Percentiles rank a stretch among this genome's conserved stretches.
Evolutionary conservation across 768 basidiomycete species (phyloP).

Genomic region (Russula compacta): DNA sequence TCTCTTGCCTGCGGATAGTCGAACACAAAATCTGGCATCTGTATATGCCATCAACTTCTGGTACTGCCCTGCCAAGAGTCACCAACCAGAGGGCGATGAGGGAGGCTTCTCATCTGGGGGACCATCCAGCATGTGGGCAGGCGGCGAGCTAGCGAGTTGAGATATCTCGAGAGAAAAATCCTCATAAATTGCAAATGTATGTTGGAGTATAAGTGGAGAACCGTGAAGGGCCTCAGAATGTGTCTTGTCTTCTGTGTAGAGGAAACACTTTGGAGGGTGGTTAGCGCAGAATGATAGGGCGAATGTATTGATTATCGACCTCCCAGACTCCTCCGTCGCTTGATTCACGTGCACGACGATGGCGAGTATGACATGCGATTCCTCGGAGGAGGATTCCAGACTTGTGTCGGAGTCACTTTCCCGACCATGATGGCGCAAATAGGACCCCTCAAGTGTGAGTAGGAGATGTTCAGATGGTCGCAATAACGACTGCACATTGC

Average conservation of each 20-base stretch:
- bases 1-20: not conserved
- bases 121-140: not conserved
- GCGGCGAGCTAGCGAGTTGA: not conserved
- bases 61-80: not conserved
- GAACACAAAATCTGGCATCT: slow-evolving; percentile 9
- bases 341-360: not conserved
- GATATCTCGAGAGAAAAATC: slow-evolving; percentile 16
- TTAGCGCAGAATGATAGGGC: not conserved
- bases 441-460: not conserved
- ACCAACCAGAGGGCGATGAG: not conserved
- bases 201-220: slow-evolving; percentile 11
- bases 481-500: slow-evolving; percentile 5
- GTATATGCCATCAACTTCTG: not conserved
- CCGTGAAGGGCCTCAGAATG: not conserved
- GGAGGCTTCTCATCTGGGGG: not conserved
- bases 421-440: not conserved
- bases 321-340: not conserved
- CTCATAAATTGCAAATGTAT: slow-evolving; percentile 9
- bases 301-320: not conserved
- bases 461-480: slow-evolving; percentile 10
- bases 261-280: slow-evolving; percentile 4
- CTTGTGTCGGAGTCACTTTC: not conserved
- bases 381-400: not conserved
- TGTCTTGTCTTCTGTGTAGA: not conserved
- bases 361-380: not conserved